Base-by-base conservation (phyloP, 225 moss, liverwort and hornwort species). In the Neckera pumila region DNA sequence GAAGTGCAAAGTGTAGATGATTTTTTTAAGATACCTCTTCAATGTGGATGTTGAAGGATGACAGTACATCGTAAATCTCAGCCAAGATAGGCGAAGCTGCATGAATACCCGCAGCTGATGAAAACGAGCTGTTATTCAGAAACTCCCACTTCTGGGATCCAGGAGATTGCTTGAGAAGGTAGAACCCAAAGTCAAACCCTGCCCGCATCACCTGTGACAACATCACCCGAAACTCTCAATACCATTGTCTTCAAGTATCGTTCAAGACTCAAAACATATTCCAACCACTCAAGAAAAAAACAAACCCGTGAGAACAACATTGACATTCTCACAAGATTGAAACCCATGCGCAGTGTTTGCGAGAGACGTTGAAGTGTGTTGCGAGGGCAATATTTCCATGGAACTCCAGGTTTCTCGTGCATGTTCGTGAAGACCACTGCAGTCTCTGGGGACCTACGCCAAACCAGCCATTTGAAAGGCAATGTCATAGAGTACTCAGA, bases 131-230 rank as follows among this genome's bases (percentile, higher is more conserved):
- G 80, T 59, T 49, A 73, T 93, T 96, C 87, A 96, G 91, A 56
- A 92, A 89, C 84, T 94, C 94, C 91, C 93, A 98, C 27, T 87
- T 92, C 23, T 66, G 87, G 61, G 90, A 88, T 70, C 93, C 90
- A 56, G 87, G 34, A 67, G 84, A 79, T 88, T 95, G 89, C 88
- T 90, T 94, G 87, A 98, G 74, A 67, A 98, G 95, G 88, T 95
- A 98, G 88, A 96, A 96, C 79, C 96, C 98, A 38, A 87, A 88
- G 82, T 98, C 96, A 77, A 98, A 98, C 42, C 98, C 96, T 88
- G 96, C 96, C 87, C 92, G 88, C 90, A 96, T 65, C 75, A 89
- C 93, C 97, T 97, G 88, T 90, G 80, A 79, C 88, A 82, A 65
- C 15, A 84, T 23, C 86, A 69, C 25, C 70, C 47, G 34, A 72